Base-by-base conservation (phyloP, 2,329 filamentous ascomycete species). In the Trichoderma arundinaceum region DNA sequence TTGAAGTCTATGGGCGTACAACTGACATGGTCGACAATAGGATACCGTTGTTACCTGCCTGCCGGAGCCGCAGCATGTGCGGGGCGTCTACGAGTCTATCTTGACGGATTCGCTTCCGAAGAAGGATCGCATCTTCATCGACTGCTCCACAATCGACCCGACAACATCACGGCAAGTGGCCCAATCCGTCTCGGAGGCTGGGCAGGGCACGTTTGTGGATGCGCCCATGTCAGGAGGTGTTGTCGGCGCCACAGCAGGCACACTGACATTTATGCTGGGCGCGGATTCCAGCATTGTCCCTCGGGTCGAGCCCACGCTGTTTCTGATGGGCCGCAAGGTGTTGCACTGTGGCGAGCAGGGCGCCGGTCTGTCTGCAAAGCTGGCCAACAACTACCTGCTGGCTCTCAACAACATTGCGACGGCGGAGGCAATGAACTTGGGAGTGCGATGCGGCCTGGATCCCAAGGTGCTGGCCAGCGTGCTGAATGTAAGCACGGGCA, bases 201-300 rank as follows among this genome's bases (percentile, higher is more conserved):
- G 86, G 1, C 86, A 90, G 74, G 92, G 92, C 61, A 84, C 84
- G 60, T 97, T 98, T 74, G 89, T 97, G 66, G 95, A 99, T 75
- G 94, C 95, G 3, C 95, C 95, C 51, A 97, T 99, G 90, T 98
- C 94, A 0, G 95, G 95, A 54, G 95, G 95, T 58, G 94, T 97
- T 0, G 92, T 98, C 5, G 95, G 94, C 49, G 95, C 95, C 10
- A 84, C 88, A 6, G 92, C 92, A 12, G 95, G 91, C 39, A 94
- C 92, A 0, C 82, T 99, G 66, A 97, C 94, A 0, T 99, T 99
- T 77, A 98, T 99, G 95, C 88, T 98, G 64, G 95, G 95, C 49
- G 85, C 89, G 7, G 82, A 88, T 0, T 74, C 81, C 1, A 80
- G 84, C 4, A 76, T 91, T 0, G 82, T 95, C 1, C 79, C 87